These are phyloP conservation scores for Trametes maxima DNA, from an alignment of 768 basidiomycete genomes.

Conservation along the genomic window DNA sequence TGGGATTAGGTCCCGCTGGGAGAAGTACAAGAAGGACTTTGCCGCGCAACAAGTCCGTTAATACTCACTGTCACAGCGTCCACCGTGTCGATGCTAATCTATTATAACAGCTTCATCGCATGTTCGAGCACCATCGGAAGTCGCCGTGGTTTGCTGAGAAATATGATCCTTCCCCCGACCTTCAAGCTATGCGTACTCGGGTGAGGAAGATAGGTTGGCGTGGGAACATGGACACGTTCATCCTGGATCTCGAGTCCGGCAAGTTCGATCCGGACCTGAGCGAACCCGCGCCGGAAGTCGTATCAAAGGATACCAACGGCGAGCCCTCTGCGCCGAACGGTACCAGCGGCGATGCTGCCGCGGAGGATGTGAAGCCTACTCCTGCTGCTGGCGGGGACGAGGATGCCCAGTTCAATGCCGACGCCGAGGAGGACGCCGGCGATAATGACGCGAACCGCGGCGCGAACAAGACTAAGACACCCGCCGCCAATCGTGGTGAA, in stretches of 20 bases:
- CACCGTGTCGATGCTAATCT: constrained; percentile 1
- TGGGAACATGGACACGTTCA: constrained; percentile 68
- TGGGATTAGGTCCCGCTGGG: constrained; percentile 83
- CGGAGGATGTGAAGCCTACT: constrained; percentile 57
- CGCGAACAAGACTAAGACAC: constrained; percentile 40
- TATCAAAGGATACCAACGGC: constrained; percentile 51
- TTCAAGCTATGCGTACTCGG: constrained; percentile 69
- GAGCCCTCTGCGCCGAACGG: constrained; percentile 37
- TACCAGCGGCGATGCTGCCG: constrained; percentile 40
- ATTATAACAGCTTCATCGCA: constrained; percentile 79
- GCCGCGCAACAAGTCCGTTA: constrained; percentile 80
- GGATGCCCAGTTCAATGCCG: constrained; percentile 74
- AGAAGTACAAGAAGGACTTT: constrained; percentile 94
- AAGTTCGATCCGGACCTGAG: constrained; percentile 80
- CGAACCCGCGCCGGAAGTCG: constrained; percentile 55
- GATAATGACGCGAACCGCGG: constrained; percentile 53
- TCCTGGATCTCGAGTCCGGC: constrained; percentile 80
- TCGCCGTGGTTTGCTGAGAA: constrained; percentile 98
- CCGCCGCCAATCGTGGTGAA: constrained; percentile 66
- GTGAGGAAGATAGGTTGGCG: constrained; percentile 87
- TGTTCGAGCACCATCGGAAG: constrained; percentile 94
- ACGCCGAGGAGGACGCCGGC: constrained; percentile 69
- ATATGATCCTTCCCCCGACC: constrained; percentile 81
- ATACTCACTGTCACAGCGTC: not conserved
- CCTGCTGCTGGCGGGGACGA: constrained; percentile 50